Evolutionary conservation across 2,329 filamentous ascomycete genomes (phyloP).

Genomic region (Chalaropsis ovoidea): DNA sequence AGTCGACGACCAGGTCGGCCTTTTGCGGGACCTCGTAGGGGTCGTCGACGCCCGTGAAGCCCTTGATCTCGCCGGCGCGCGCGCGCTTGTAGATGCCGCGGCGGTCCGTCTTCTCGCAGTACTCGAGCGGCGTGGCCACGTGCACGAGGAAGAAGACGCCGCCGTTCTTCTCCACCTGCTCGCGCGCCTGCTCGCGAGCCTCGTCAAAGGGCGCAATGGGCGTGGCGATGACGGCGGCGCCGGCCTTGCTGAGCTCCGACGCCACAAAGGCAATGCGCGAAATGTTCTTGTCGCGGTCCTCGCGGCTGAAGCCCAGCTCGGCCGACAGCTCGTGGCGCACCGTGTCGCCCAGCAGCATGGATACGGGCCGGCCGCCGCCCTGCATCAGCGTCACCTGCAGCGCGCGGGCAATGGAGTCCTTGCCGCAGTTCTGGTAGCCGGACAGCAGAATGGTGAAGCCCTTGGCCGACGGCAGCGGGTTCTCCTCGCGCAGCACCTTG

Average conservation of each 20-base stretch:
- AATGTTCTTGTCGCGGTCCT: constrained; percentile 92
- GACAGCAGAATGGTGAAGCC: constrained; percentile 98
- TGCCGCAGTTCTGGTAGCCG: constrained; percentile 91
- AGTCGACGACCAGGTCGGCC: constrained; percentile 74
- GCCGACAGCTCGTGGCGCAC: constrained; percentile 87
- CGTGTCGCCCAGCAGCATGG: constrained; percentile 88
- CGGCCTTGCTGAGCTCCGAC: constrained; percentile 82
- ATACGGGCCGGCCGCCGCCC: constrained; percentile 89
- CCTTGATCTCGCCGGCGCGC: constrained; percentile 83
- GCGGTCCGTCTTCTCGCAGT: constrained; percentile 92
- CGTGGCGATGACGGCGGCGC: constrained; percentile 88
- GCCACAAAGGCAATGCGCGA: constrained; percentile 93
- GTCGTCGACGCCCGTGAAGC: constrained; percentile 96
- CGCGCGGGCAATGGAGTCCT: constrained; percentile 90
- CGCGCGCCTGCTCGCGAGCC: constrained; percentile 64
- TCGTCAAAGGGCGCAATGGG: constrained; percentile 89
- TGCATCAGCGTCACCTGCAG: constrained; percentile 97
- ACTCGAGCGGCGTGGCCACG: constrained; percentile 83
- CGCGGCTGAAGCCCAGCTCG: constrained; percentile 86
- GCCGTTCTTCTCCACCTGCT: constrained; percentile 77
- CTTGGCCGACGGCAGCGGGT: constrained; percentile 81
- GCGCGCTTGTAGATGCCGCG: constrained; percentile 79
- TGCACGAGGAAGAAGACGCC: constrained; percentile 83
- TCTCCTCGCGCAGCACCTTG: constrained; percentile 87
- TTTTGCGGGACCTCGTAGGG: constrained; percentile 81